Evolutionary conservation across 257 asterid species (phyloP).

Genomic region (Nicotiana tabacum): DNA sequence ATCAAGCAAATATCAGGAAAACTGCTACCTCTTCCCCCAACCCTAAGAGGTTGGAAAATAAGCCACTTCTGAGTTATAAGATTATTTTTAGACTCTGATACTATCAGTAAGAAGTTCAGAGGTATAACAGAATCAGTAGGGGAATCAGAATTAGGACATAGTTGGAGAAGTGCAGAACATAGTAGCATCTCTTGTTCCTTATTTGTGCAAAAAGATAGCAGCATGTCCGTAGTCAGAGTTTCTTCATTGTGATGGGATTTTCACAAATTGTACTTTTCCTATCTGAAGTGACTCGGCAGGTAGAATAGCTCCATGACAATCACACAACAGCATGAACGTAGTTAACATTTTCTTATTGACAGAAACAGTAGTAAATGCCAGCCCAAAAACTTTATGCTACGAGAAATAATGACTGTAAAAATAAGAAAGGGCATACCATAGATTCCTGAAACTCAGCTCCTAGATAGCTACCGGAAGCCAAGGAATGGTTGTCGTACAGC

Average conservation of each 20-base stretch:
- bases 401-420: not conserved
- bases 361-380: not conserved
- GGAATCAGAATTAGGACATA: not conserved
- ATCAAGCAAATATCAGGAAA: not conserved
- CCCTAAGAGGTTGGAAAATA: not conserved
- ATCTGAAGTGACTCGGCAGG: not conserved
- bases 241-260: not conserved
- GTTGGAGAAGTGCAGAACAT: not conserved
- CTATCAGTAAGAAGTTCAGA: not conserved
- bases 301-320: not conserved
- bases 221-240: not conserved
- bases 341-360: not conserved
- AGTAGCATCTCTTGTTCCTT: not conserved
- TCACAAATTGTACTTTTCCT: not conserved
- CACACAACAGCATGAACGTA: not conserved
- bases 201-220: not conserved
- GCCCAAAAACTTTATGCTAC: not conserved
- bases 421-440: conserved; percentile 38
- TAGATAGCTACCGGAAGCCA: conserved; percentile 63
- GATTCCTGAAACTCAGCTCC: conserved; percentile 79
- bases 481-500: conserved; percentile 64
- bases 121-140: not conserved
- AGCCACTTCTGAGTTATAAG: not conserved
- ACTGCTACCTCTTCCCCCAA: not conserved
- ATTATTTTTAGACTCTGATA: not conserved